These are phyloP conservation scores for Calocera viscosa DNA, from an alignment of 768 basidiomycete species.

Conservation along the genomic window DNA sequence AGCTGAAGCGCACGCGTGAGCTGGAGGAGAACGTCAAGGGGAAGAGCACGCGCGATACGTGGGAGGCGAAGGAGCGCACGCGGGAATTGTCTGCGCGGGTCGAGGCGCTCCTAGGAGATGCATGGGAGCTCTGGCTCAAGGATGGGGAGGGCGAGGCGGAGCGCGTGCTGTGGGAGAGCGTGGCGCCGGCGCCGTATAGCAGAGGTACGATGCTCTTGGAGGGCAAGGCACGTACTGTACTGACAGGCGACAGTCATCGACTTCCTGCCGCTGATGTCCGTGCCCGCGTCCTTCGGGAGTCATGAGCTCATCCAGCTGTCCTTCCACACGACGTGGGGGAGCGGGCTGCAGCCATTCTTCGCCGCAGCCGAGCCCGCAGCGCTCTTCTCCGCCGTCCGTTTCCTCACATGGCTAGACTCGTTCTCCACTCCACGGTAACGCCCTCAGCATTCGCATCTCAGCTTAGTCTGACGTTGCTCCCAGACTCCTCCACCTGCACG, in stretches of 20 bases:
- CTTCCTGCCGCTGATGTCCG: background rate
- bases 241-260: background rate
- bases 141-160: background rate
- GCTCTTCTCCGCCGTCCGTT: background rate
- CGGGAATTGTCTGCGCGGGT: background rate
- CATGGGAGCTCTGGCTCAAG: background rate
- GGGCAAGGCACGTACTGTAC: background rate
- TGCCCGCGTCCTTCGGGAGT: background rate
- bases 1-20: background rate
- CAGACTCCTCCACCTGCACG: background rate
- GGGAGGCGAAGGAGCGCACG: constrained; percentile 6
- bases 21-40: constrained; percentile 1
- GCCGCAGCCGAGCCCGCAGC: background rate
- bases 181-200: background rate
- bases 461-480: background rate
- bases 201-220: background rate
- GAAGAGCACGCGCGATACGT: constrained; percentile 7
- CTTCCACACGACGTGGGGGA: background rate
- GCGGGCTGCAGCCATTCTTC: background rate
- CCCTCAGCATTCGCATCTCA: background rate
- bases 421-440: background rate
- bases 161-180: background rate
- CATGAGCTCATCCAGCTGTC: constrained; percentile 5
- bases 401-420: background rate
- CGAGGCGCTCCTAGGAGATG: background rate